Conservation (phyloP, 495 filamentous ascomycete species). For the Rostrohypoxylon terebratum region DNA sequence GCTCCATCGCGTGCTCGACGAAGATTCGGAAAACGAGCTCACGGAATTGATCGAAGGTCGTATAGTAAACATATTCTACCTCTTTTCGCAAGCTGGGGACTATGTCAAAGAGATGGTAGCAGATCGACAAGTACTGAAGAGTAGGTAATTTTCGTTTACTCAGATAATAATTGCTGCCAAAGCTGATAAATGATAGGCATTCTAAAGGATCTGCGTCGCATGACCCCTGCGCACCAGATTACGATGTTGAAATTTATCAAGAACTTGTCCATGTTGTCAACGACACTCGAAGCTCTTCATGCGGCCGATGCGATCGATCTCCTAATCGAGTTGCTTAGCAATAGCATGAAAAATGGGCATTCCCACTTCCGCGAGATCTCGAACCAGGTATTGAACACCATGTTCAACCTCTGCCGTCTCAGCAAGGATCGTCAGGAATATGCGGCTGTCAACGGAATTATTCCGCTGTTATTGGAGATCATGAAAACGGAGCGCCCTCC, state of each 20-base stretch:
- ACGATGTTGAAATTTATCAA: conserved; percentile 99
- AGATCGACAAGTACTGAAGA: conserved; percentile 92
- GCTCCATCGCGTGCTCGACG: conserved; percentile 87
- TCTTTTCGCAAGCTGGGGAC: conserved; percentile 98
- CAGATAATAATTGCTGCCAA: neutral
- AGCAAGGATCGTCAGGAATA: conserved; percentile 96
- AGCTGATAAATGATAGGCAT: conserved; percentile 68
- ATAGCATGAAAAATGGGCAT: conserved; percentile 75
- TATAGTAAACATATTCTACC: conserved; percentile 97
- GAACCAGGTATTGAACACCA: conserved; percentile 96
- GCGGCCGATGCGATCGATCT: conserved; percentile 98
- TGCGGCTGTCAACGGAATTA: conserved; percentile 92
- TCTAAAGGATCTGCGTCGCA: conserved; percentile 88
- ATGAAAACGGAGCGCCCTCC: conserved; percentile 89
- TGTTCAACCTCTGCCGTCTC: conserved; percentile 96
- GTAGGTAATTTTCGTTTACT: conserved; percentile 49
- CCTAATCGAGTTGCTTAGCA: conserved; percentile 85
- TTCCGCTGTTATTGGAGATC: conserved; percentile 89
- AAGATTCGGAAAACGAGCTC: conserved; percentile 76
- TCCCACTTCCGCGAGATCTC: conserved; percentile 89
- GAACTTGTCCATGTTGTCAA: conserved; percentile 96
- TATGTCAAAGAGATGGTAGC: conserved; percentile 97
- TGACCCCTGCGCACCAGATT: conserved; percentile 91
- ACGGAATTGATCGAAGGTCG: conserved; percentile 89
- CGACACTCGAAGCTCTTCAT: conserved; percentile 90